Base-by-base conservation (phyloP, 1,284 basidiomycete species). In the Microbotryum scabiosae region DNA sequence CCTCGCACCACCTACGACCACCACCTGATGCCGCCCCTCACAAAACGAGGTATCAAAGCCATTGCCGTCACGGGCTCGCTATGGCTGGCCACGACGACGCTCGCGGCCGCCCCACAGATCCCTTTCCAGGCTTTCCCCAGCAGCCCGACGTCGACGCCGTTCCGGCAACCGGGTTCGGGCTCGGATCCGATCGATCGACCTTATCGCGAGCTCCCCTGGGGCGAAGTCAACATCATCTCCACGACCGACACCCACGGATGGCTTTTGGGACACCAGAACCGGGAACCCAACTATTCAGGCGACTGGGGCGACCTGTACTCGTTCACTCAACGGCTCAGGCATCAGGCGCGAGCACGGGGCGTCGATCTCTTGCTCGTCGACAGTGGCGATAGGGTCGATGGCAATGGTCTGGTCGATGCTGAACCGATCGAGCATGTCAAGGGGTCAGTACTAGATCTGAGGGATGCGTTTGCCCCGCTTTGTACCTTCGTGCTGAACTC, bases 301-400 rank as follows among this genome's bases (percentile, higher is more conserved):
- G 70, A 71, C 49, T 69, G 69, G 57, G 72, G 70, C 21, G 71
- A 73, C 54, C 61, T 70, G 12, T 65, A 62, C 57, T 67, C 67
- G 32, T 73, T 73, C 56, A 30, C n/a, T 46, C 26, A 20, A 41
- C 30, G 12, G 18, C 23, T 52, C 20, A 52, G 20, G 32, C 5
- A 54, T 4, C 28, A 57, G 21, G 67, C 67, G 16, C 49, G 57
- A 12, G 43, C 61, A 28, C 26, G 62, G 14, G 68, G 66, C 10
- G 70, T 70, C 21, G 72, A 73, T 56, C 60, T 73, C 2, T 51
- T 73, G 8, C 48, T 72, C 30, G 69, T 73, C 45, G 72, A 73
- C 51, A 57, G 59, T 10, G 72, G 72, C 25, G 71, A 72, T 45
- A 57, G 64, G 8, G 67, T 70, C 5, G 71, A 72, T 56, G 71